Conservation (phyloP, 2,329 filamentous ascomycete genomes). For the Trematosphaeria pertusa region DNA sequence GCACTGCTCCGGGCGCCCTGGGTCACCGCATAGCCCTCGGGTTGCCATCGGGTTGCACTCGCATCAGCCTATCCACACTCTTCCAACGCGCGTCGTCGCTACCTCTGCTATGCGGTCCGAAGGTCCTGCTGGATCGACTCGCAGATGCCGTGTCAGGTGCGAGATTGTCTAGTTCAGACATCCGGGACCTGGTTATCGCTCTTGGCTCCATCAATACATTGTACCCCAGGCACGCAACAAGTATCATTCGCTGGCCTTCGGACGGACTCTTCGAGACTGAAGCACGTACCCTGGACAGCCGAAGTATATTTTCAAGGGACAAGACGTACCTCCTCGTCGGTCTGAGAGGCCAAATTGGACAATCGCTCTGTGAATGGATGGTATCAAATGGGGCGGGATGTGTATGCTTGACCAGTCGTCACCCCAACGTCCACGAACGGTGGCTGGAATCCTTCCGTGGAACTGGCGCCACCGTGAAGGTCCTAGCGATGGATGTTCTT, state of each 20-base stretch:
- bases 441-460: constrained; percentile 10
- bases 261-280: background rate
- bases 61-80: too few species aligned
- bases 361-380: constrained; percentile 23
- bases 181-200: constrained; percentile 1
- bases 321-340: constrained; percentile 20
- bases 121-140: too few species aligned
- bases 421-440: constrained; percentile 37
- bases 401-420: constrained; percentile 48
- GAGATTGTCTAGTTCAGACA: background rate
- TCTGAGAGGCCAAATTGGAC: constrained; percentile 19
- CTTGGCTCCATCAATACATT: background rate
- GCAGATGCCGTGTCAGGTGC: constrained; percentile 1
- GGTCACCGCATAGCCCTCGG: too few species aligned
- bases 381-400: constrained; percentile 21
- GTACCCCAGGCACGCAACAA: background rate
- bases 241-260: constrained; percentile 1
- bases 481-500: constrained; percentile 3
- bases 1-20: too few species aligned
- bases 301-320: constrained; percentile 2
- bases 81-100: too few species aligned
- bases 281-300: constrained; percentile 5
- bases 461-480: constrained; percentile 11
- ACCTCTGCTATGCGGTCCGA: too few species aligned
- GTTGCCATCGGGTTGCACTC: too few species aligned